These are phyloP conservation scores for Cercospora nicotianae DNA, from an alignment of 2,329 filamentous ascomycete species.

Conservation along the genomic window DNA sequence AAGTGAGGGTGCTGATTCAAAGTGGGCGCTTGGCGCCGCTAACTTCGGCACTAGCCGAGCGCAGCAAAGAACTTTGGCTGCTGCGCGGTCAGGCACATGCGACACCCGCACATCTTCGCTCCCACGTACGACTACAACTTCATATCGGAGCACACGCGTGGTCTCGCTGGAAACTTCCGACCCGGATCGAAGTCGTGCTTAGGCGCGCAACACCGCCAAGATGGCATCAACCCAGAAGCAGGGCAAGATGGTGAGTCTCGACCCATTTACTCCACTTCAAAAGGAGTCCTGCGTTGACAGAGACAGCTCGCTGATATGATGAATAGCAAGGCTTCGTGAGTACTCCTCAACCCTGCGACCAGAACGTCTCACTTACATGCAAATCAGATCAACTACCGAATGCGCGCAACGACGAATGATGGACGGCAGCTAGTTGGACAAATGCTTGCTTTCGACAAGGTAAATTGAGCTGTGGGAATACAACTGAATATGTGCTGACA, in stretches of 20 bases:
- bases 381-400: slow-evolving; percentile 93
- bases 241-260: slow-evolving; percentile 91
- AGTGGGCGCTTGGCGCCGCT: slow-evolving; percentile 7
- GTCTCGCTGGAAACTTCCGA: neutral
- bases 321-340: slow-evolving; percentile 65
- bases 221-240: slow-evolving; percentile 66
- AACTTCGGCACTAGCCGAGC: slow-evolving; percentile 1
- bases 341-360: slow-evolving; percentile 29
- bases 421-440: slow-evolving; percentile 95
- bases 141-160: neutral
- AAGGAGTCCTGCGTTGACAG: slow-evolving; percentile 44
- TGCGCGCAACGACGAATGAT: slow-evolving; percentile 94
- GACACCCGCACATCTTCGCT: neutral
- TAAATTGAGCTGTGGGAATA: slow-evolving; percentile 41
- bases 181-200: slow-evolving; percentile 42
- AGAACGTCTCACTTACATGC: slow-evolving; percentile 23
- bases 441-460: slow-evolving; percentile 98
- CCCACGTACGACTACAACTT: neutral
- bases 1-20: slow-evolving; percentile 6
- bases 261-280: slow-evolving; percentile 24
- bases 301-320: slow-evolving; percentile 44
- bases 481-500: slow-evolving; percentile 23
- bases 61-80: slow-evolving; percentile 9
- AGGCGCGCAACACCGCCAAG: slow-evolving; percentile 38
- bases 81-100: slow-evolving; percentile 3